Evolutionary conservation across 495 filamentous ascomycete genomes (phyloP), one percentile per base, ranked within the genome.

Genomic region (Aspergillus heteromorphus): DNA sequence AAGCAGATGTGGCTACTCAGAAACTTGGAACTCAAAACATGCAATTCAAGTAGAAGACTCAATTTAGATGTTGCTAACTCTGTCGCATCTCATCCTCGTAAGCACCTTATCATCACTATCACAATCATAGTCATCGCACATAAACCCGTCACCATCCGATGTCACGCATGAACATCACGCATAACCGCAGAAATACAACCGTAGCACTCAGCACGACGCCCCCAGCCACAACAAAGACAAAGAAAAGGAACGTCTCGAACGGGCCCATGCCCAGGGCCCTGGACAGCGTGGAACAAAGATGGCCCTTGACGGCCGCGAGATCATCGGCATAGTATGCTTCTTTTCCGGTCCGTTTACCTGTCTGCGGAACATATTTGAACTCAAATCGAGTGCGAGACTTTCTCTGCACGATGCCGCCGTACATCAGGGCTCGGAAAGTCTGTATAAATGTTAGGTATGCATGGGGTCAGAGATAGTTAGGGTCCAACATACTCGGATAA

Each of bases 311-410:
- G 4, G 13, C 21, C 2, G 20, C 20, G 7, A 16, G 8, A 14
- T 27, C 43, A 27, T 47, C 20, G 19, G 13, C 30, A 20, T 13
- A 11, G 23, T 51, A 23, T n/a, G 14, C 56, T 41, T 67, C 75
- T 63, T 73, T 68, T 16, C 67, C 65, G 6, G 73, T 76, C 13
- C 67, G 65, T 17, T 69, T 76, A 11, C 60, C 56, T 43, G 67
- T 65, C 51, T 72, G 66, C 6, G 76, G 76, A 2, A 79, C 62
- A 53, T 75, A 76, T 54, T 76, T 75, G 63, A 78, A 79, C 8
- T 76, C 71, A 48, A 79, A 77, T 0, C 57, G 40, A 4, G 47
- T 59, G 40, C 34, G 48, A 16, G 53, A 49, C 40, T 55, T 54
- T 4, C 57, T 45, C 21, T 29, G 38, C 7, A 55, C 57, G 11